Evolutionary conservation across 768 basidiomycete genomes (phyloP).

Genomic region (Lactarius quietus): DNA sequence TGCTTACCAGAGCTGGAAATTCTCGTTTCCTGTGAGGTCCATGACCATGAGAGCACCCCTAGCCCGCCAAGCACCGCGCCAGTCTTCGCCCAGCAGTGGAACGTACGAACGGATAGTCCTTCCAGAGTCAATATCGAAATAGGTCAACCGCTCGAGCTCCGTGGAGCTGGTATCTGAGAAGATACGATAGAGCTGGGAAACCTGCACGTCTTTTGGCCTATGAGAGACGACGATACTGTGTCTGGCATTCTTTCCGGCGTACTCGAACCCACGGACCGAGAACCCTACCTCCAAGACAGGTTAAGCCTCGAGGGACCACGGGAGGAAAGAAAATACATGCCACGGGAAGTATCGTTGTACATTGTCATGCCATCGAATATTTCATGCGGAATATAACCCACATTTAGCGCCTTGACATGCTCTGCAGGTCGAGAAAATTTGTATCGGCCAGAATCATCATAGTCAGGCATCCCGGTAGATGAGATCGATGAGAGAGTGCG

Average conservation of each 20-base stretch:
- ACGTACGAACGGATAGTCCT: conserved; percentile 35
- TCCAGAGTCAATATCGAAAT: conserved; percentile 41
- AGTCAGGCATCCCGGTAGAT: background rate
- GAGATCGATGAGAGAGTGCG: background rate
- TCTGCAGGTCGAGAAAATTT: conserved; percentile 37
- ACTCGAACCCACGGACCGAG: conserved; percentile 7
- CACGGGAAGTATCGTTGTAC: conserved; percentile 40
- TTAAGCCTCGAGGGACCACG: background rate
- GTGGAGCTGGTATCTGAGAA: conserved; percentile 30
- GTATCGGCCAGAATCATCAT: conserved; percentile 25
- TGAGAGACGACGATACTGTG: conserved; percentile 37
- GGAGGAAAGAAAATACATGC: conserved; percentile 21
- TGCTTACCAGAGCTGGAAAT: conserved; percentile 41
- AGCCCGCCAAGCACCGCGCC: conserved; percentile 37
- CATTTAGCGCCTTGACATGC: conserved; percentile 40
- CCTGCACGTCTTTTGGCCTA: conserved; percentile 40
- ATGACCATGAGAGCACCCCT: conserved; percentile 39
- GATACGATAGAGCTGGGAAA: conserved; percentile 38
- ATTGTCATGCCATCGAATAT: conserved; percentile 37
- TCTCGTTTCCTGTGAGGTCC: conserved; percentile 41
- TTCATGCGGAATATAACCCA: conserved; percentile 33
- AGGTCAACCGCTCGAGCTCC: conserved; percentile 36
- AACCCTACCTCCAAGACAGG: conserved; percentile 4
- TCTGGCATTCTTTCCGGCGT: conserved; percentile 9
- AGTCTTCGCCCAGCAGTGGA: conserved; percentile 39